Percentiles rank a stretch among this genome's conserved stretches.
Evolutionary conservation across 1,284 basidiomycete species (phyloP).

Genomic region (Papiliotrema laurentii): DNA sequence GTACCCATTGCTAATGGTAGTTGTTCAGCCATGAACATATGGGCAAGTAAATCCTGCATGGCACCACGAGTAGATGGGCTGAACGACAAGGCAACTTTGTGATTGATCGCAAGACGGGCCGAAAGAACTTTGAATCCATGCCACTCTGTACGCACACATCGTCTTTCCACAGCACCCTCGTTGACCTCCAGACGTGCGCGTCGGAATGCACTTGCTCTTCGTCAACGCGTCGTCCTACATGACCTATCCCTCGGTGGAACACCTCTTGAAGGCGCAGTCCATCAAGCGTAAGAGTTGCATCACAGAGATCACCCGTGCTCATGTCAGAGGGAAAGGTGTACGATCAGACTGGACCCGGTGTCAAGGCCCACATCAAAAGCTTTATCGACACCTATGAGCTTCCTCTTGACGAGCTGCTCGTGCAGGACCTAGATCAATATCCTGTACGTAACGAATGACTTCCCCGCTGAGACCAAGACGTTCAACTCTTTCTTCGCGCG

Average conservation of each 20-base stretch:
- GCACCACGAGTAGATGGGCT: neutral
- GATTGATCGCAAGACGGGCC: constrained; percentile 56
- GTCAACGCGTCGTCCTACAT: constrained; percentile 54
- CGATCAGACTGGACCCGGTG: constrained; percentile 43
- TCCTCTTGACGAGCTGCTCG: constrained; percentile 59
- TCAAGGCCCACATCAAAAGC: constrained; percentile 58
- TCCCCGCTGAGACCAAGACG: constrained; percentile 38
- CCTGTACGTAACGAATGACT: constrained; percentile 27
- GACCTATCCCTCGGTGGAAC: constrained; percentile 56
- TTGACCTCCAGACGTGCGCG: constrained; percentile 30
- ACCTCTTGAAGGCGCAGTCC: constrained; percentile 62
- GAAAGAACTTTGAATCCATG: constrained; percentile 73
- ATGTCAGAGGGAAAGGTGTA: constrained; percentile 47
- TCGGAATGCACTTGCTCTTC: constrained; percentile 77
- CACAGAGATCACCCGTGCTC: neutral
- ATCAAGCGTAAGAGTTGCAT: constrained; percentile 53
- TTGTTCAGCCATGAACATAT: constrained; percentile 44
- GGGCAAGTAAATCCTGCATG: constrained; percentile 22
- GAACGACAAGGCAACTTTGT: constrained; percentile 59
- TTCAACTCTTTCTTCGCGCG: constrained; percentile 84
- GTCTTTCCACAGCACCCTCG: neutral
- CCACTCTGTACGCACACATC: constrained; percentile 58
- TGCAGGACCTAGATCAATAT: constrained; percentile 61
- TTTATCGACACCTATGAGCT: constrained; percentile 72
- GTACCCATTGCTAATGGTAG: constrained; percentile 13